Conservation (phyloP, 345 rosid genomes). For the Ailanthus altissimus region DNA sequence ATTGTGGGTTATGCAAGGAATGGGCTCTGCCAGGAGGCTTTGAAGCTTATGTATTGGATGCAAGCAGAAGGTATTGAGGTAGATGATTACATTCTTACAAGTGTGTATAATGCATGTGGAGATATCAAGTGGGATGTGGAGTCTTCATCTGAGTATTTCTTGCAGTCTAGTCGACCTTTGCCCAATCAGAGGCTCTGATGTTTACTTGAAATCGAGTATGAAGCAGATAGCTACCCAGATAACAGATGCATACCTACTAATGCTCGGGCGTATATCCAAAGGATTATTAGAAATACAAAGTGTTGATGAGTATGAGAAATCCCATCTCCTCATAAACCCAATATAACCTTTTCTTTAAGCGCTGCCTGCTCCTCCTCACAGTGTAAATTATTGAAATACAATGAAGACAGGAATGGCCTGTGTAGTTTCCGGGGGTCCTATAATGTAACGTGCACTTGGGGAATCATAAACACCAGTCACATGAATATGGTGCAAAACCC, state of each 20-base stretch:
- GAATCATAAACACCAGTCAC: neutral
- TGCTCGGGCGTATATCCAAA: neutral
- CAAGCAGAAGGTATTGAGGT: constrained; percentile 73
- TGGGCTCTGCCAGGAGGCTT: constrained; percentile 74
- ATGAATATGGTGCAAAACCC: neutral
- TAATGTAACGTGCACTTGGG: neutral
- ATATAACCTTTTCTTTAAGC: neutral
- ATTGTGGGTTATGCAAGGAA: constrained; percentile 73
- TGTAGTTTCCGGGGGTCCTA: neutral
- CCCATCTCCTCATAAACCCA: neutral
- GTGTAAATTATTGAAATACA: neutral
- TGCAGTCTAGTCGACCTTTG: constrained; percentile 40
- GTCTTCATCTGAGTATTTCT: constrained; percentile 38
- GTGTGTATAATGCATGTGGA: constrained; percentile 68
- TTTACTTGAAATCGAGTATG: constrained; percentile 4
- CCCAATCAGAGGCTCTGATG: neutral
- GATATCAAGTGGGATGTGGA: constrained; percentile 48
- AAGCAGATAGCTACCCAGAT: neutral
- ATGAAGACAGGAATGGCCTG: neutral
- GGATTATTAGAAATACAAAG: neutral
- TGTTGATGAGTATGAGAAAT: neutral
- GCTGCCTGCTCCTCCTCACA: neutral
- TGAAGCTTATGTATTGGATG: constrained; percentile 83
- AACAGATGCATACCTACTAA: neutral
- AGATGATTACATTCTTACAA: constrained; percentile 64